These are phyloP conservation scores for Fusarium sp. DNA, from an alignment of 2,329 filamentous ascomycete species.

Conservation along the genomic window DNA sequence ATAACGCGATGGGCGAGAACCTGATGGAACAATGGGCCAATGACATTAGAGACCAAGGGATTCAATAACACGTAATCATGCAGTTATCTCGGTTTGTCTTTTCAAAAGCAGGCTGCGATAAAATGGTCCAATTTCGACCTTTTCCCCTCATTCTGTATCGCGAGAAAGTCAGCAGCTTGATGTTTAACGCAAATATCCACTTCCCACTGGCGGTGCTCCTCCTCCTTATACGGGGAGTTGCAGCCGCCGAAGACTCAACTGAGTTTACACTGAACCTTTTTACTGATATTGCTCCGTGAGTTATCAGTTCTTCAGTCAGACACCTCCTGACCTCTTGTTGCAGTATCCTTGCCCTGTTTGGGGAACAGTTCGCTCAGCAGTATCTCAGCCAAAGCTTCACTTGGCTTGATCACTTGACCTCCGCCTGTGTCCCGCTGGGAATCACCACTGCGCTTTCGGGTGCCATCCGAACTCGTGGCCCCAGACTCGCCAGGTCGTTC, in stretches of 20 bases:
- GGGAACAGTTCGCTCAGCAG: constrained; percentile 7
- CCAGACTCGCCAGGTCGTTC: constrained; percentile 34
- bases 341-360: constrained; percentile 12
- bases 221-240: background rate
- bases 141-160: background rate
- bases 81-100: background rate
- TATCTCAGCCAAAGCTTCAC: constrained; percentile 14
- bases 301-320: background rate
- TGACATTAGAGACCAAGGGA: background rate
- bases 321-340: background rate
- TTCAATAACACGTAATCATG: background rate
- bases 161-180: background rate
- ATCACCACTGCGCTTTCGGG: constrained; percentile 42
- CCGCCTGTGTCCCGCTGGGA: constrained; percentile 41
- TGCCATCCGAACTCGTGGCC: constrained; percentile 43
- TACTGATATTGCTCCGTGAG: background rate
- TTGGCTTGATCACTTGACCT: constrained; percentile 1
- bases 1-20: background rate
- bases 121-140: background rate
- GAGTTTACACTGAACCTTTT: background rate
- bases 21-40: background rate
- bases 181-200: background rate
- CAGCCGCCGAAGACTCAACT: background rate
- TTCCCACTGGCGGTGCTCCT: background rate
- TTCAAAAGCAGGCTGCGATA: background rate